These are phyloP conservation scores for Penicillium herquei DNA, from an alignment of 495 filamentous ascomycete genomes.

Conservation along the genomic window DNA sequence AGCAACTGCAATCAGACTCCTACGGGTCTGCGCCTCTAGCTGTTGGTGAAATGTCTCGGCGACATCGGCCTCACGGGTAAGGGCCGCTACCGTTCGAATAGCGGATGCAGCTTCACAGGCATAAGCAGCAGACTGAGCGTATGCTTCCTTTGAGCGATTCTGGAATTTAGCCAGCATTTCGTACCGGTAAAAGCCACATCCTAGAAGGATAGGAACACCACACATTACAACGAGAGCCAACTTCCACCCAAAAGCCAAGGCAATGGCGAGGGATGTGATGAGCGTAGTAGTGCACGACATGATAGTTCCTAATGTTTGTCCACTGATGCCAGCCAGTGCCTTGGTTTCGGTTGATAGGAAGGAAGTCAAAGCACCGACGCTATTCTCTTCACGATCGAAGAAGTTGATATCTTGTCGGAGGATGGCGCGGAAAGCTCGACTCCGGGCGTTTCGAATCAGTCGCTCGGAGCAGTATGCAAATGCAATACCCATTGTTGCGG, in stretches of 20 bases:
- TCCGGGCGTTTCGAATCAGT: constrained; percentile 76
- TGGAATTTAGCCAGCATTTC: constrained; percentile 78
- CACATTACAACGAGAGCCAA: constrained; percentile 79
- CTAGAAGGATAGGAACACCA: constrained; percentile 73
- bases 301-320: constrained; percentile 77
- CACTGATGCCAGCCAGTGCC: constrained; percentile 78
- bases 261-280: constrained; percentile 62
- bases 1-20: constrained; percentile 63
- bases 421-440: constrained; percentile 78
- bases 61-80: constrained; percentile 83
- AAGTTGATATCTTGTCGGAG: constrained; percentile 91
- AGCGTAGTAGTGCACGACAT: constrained; percentile 74
- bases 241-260: constrained; percentile 81
- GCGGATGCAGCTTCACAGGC: constrained; percentile 89
- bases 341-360: constrained; percentile 87
- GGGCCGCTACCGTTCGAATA: constrained; percentile 88
- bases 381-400: constrained; percentile 84
- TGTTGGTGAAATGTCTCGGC: constrained; percentile 66
- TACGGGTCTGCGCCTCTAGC: constrained; percentile 59
- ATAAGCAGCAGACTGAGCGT: constrained; percentile 72
- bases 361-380: constrained; percentile 76
- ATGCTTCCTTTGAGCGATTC: constrained; percentile 64
- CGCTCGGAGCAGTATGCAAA: constrained; percentile 85
- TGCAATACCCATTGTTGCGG: constrained; percentile 63
- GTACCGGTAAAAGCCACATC: constrained; percentile 83